Evolutionary conservation across 208 protist species (phyloP), one percentile per base, ranked within the genome.

Genomic region (Sergeia podlipaevii): DNA sequence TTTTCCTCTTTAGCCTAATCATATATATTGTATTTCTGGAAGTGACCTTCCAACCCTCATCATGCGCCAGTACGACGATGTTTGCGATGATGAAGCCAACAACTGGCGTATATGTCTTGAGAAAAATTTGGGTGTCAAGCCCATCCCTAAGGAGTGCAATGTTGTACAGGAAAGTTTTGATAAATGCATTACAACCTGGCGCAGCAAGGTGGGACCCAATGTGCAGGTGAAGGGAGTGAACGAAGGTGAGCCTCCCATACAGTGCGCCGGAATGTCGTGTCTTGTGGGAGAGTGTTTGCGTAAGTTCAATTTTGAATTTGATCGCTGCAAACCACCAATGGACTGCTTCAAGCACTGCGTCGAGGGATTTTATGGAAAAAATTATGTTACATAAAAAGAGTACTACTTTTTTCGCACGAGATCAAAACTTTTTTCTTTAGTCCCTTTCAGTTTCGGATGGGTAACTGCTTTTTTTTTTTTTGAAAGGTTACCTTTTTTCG

Each of bases 331-430:
- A 36, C 57, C 70, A 26, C 80, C 75, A 24, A 92, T 80, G 52
- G 54, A 77, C 6, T 85, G 63, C 39, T 92, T 92, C 61, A 92
- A 92, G 47, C 73, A 89, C 56, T 92, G 85, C 26, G 85, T 92
- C 34, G 84, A 75, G 45, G 69, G 69, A 13, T 87, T 77, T 42
- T 92, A 92, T 54, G 85, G 85, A 17, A 65, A 61, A 10, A 68
- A 88, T 30, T 92, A 89, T 42, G 60, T 92, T 51, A 52, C 46
- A 15, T 59, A 60, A 44, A 55, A 42, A 37, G 42, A 32, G 27
- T 7, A 24, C n/a, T 5, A 8, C 44, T 17, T 33, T 34, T 28
- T 51, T 51, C 5, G 15, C 6, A 43, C 5, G 7, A 20, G n/a
- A 5, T 30, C 28, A 20, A 44, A 20, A 15, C 23, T 13, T 60